Conservation (phyloP, 768 basidiomycete genomes). For the Postia placenta region DNA sequence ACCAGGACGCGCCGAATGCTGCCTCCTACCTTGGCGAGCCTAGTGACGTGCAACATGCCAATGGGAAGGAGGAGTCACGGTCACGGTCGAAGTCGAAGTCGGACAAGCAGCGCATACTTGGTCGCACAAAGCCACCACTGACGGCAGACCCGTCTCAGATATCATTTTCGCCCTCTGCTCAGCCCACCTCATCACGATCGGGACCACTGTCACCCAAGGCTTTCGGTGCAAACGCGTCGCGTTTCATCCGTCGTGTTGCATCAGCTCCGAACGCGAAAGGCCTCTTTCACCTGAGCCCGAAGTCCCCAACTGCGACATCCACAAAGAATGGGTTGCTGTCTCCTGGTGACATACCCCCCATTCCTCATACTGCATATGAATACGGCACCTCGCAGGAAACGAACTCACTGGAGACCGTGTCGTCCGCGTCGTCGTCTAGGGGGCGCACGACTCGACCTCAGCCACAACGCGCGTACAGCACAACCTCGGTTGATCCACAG, state of each 20-base stretch:
- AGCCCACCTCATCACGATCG: conserved; percentile 30
- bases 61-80: conserved; percentile 13
- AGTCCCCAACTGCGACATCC: conserved; percentile 42
- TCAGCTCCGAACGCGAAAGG: conserved; percentile 96
- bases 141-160: conserved; percentile 45
- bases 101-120: conserved; percentile 25
- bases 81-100: conserved; percentile 22
- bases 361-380: conserved; percentile 35
- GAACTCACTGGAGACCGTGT: conserved; percentile 72
- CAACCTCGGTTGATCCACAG: conserved; percentile 26
- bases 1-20: conserved; percentile 14
- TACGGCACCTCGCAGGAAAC: conserved; percentile 47
- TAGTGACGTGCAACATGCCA: conserved; percentile 9
- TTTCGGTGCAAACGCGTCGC: conserved; percentile 69
- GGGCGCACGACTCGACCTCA: conserved; percentile 39
- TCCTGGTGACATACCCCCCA: conserved; percentile 57
- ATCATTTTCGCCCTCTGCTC: conserved; percentile 33
- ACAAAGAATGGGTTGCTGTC: conserved; percentile 78
- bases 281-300: conserved; percentile 62
- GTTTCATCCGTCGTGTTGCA: conserved; percentile 92
- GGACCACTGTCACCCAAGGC: conserved; percentile 61
- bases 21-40: conserved; percentile 17
- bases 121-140: conserved; percentile 37
- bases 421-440: conserved; percentile 70
- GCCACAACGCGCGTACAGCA: conserved; percentile 24